Conservation (phyloP, 2,329 filamentous ascomycete genomes). For the Dactylellina sp. region DNA sequence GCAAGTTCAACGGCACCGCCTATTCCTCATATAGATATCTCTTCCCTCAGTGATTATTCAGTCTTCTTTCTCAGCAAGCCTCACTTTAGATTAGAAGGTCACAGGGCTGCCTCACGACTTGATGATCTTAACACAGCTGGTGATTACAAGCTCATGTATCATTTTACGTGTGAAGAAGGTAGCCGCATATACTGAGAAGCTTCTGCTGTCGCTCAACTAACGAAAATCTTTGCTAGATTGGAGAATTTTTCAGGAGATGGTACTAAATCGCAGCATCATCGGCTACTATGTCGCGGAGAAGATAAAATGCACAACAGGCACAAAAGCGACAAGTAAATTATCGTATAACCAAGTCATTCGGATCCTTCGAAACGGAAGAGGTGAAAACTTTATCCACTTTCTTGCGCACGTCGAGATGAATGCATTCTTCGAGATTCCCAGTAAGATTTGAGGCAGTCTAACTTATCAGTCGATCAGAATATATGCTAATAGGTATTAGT, state of each 20-base stretch:
- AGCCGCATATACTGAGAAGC: neutral
- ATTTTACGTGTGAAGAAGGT: slow-evolving; percentile 20
- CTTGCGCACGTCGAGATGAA: slow-evolving; percentile 22
- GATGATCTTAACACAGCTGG: slow-evolving; percentile 7
- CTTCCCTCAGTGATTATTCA: slow-evolving; percentile 13
- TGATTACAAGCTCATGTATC: slow-evolving; percentile 22
- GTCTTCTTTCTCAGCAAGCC: slow-evolving; percentile 28
- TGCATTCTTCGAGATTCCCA: slow-evolving; percentile 24
- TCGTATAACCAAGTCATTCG: slow-evolving; percentile 22
- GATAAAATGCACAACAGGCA: slow-evolving; percentile 19
- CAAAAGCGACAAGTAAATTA: neutral
- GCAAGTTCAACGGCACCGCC: slow-evolving; percentile 18
- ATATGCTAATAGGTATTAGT: neutral
- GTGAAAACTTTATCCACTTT: slow-evolving; percentile 20
- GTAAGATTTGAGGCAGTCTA: neutral
- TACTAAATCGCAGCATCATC: slow-evolving; percentile 2
- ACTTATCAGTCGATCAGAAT: neutral
- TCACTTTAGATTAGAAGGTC: slow-evolving; percentile 16
- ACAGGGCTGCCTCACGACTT: neutral
- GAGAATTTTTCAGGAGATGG: slow-evolving; percentile 22
- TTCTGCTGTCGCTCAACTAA: neutral
- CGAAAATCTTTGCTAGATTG: slow-evolving; percentile 13
- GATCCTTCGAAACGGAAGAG: slow-evolving; percentile 16
- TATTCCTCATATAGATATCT: slow-evolving; percentile 16
- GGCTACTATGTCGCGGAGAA: slow-evolving; percentile 14